Evolutionary conservation across 176 grass and related monocot genomes (phyloP), one percentile per base, ranked within the genome.

Genomic region (Ensete ventricosum): DNA sequence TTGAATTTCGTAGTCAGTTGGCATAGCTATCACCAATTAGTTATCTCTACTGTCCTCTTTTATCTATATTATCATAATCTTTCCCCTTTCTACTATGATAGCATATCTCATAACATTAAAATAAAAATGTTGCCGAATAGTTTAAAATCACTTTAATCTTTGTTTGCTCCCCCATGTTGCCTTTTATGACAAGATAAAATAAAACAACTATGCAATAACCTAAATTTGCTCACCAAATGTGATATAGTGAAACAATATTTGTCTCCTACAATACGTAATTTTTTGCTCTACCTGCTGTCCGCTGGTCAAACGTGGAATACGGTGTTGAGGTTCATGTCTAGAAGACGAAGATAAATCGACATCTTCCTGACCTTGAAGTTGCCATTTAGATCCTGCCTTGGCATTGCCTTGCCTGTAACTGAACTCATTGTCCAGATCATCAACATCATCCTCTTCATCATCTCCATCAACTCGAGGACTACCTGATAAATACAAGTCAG

Each of bases 381-480:
- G 84, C 86, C 82, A 82, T 27, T 85, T 70, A 19, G 52, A 73
- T 89, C 84, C 78, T 20, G 66, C 82, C 81, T 95, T 95, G 53
- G 83, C 91, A 55, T 81, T 88, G 68, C 85, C 87, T 71, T 84
- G 83, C 70, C 83, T 90, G 69, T 96, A 86, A 80, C 87, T 92
- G 81, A 99, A 99, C 78, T 99, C 96, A 76, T 99, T 95, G 81
- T 99, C 96, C 54, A 99, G 65, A 69, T 99, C 96, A 84, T 99
- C 96, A 65, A 95, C 81, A 74, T 88, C 91, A 78, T 99, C 96
- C 79, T 99, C 96, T 52, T 99, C 96, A 8, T 99, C 96, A 73
- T 99, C 96, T 76, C 96, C 96, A 16, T 87, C 88, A 75, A 99
- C 96, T 81, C 96, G 85, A 70, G 91, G 96, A 80, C 96, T 92